Evolutionary conservation across 495 filamentous ascomycete genomes (phyloP).

Genomic region (Hypomontagnella submonticulosa): DNA sequence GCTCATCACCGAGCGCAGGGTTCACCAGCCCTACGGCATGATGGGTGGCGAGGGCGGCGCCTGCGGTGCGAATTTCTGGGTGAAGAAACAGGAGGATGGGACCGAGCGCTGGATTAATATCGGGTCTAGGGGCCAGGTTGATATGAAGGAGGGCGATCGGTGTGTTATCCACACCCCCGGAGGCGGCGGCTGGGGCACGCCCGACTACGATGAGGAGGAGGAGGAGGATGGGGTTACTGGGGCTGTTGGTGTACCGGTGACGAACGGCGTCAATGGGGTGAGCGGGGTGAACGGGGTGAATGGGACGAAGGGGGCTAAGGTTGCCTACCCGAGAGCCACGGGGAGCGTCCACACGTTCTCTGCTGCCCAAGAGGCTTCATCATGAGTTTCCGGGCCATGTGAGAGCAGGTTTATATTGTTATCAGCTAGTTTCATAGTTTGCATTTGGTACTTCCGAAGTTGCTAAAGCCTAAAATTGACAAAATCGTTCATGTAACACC

Average conservation of each 20-base stretch:
- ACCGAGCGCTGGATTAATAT: conserved; percentile 77
- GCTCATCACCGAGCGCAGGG: conserved; percentile 82
- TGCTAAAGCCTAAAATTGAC: too few relatives aligned
- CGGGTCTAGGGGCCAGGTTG: conserved; percentile 91
- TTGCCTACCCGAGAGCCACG: conserved; percentile 29
- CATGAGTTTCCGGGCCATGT: too few relatives aligned
- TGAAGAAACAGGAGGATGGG: conserved; percentile 55
- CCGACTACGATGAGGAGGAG: conserved; percentile 13
- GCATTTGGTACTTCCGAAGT: too few relatives aligned
- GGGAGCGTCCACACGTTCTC: conserved; percentile 31
- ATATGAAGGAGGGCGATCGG: conserved; percentile 84
- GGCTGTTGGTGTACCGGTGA: neutral
- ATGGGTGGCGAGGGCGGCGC: conserved; percentile 83
- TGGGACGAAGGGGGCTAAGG: conserved; percentile 16
- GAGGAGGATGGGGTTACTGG: conserved; percentile 8
- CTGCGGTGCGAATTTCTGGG: conserved; percentile 87
- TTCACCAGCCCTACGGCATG: conserved; percentile 88
- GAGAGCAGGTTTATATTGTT: too few relatives aligned
- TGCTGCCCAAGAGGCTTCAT: conserved; percentile 30
- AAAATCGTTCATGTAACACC: too few relatives aligned
- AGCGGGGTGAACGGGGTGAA: conserved; percentile 18
- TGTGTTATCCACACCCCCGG: conserved; percentile 80
- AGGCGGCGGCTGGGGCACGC: conserved; percentile 75
- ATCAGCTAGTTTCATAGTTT: too few relatives aligned
- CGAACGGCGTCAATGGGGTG: conserved; percentile 11